phyloP scores from a whole-genome alignment of 2,329 filamentous ascomycete species.

The Sporothrix schenckii region DNA sequence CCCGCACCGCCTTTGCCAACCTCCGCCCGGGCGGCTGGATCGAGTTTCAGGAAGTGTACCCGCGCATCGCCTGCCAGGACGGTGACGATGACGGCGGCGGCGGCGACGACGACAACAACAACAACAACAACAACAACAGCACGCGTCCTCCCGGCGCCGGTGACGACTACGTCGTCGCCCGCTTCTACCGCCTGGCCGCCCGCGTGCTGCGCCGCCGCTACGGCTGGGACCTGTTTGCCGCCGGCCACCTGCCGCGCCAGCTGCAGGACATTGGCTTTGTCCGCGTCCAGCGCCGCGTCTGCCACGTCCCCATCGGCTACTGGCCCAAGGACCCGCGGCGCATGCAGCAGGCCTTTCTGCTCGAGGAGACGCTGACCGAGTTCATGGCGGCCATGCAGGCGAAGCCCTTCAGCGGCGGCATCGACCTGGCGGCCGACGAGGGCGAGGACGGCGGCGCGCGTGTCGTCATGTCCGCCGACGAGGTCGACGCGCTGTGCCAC shows the following conservation, averaged over 20 bases:
- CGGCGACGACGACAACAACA: slow-evolving; percentile 29
- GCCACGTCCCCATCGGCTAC: slow-evolving; percentile 42
- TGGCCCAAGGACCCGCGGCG: slow-evolving; percentile 41
- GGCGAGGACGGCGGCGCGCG: slow-evolving; percentile 32
- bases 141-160: too few relatives aligned
- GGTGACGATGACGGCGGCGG: slow-evolving; percentile 38
- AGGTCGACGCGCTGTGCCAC: slow-evolving; percentile 44
- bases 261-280: slow-evolving; percentile 44
- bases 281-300: slow-evolving; percentile 41
- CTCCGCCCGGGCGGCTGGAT: slow-evolving; percentile 49
- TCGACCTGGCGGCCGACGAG: slow-evolving; percentile 44
- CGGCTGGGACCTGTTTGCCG: slow-evolving; percentile 39
- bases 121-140: too few relatives aligned
- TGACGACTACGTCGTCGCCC: slow-evolving; percentile 38
- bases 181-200: slow-evolving; percentile 35
- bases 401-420: slow-evolving; percentile 47
- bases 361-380: slow-evolving; percentile 47
- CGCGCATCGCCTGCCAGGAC: slow-evolving; percentile 37
- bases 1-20: slow-evolving; percentile 46
- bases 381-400: slow-evolving; percentile 47
- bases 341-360: slow-evolving; percentile 45
- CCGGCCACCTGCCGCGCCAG: slow-evolving; percentile 39
- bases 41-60: slow-evolving; percentile 45
- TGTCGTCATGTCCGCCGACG: slow-evolving; percentile 10
- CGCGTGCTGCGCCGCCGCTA: slow-evolving; percentile 36